Evolutionary conservation across 768 basidiomycete genomes (phyloP).

Genomic region (Collybia mongolica): DNA sequence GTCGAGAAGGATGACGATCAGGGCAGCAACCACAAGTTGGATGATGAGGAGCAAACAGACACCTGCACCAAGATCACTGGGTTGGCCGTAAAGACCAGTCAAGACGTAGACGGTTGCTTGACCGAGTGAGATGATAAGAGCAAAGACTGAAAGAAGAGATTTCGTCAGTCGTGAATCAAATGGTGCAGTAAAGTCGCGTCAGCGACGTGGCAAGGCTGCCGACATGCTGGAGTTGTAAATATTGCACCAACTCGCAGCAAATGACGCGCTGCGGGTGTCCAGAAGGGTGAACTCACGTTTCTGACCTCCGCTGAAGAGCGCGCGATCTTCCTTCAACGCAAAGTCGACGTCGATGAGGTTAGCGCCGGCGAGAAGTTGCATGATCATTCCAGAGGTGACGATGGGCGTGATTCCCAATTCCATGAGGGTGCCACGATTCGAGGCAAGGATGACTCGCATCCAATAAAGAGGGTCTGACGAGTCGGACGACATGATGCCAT

Average conservation of each 20-base stretch:
- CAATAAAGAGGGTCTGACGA: conserved; percentile 99
- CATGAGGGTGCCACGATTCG: conserved; percentile 98
- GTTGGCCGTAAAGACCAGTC: conserved; percentile 95
- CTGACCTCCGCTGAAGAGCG: conserved; percentile 93
- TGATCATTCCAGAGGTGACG: conserved; percentile 98
- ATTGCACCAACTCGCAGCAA: too few species aligned
- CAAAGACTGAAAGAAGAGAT: conserved; percentile 67
- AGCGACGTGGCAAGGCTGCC: neutral
- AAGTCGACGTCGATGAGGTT: conserved; percentile 99
- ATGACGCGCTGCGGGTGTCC: neutral
- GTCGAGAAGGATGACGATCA: conserved; percentile 97
- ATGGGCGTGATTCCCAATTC: conserved; percentile 98
- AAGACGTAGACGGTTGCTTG: conserved; percentile 97
- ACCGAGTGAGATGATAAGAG: conserved; percentile 93
- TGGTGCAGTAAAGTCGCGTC: neutral
- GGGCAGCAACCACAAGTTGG: conserved; percentile 89
- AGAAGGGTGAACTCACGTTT: conserved; percentile 65
- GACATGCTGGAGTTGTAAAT: neutral
- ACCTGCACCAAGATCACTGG: conserved; percentile 90
- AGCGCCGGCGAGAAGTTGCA: conserved; percentile 97
- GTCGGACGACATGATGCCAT: conserved; percentile 99
- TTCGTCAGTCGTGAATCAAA: neutral
- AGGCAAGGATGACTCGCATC: conserved; percentile 99
- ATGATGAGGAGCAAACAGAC: conserved; percentile 96
- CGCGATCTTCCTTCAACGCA: conserved; percentile 93